phyloP scores from a whole-genome alignment of 1,284 basidiomycete species.

The Cystobasidium slooffiae region DNA sequence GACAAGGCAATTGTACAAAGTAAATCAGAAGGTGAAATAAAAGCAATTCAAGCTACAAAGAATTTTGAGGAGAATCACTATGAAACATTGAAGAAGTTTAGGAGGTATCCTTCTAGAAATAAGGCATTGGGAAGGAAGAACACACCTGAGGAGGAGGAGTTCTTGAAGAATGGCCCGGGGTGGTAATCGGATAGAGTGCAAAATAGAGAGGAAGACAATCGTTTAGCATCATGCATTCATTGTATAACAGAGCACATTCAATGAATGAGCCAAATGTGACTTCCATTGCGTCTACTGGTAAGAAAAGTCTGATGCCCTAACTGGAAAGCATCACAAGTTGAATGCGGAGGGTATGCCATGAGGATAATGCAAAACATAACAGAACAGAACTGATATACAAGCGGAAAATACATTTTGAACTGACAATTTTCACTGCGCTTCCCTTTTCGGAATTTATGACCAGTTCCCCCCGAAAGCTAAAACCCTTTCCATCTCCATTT shows the following conservation, averaged over 20 bases:
- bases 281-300: too few species aligned
- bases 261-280: background rate
- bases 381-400: too few species aligned
- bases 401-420: too few species aligned
- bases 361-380: too few species aligned
- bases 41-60: constrained; percentile 36
- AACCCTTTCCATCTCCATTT: too few species aligned
- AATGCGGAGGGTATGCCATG: too few species aligned
- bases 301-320: too few species aligned
- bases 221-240: background rate
- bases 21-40: constrained; percentile 41
- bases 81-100: constrained; percentile 41
- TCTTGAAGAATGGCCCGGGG: constrained; percentile 42
- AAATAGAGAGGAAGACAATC: background rate
- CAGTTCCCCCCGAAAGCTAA: too few species aligned
- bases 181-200: constrained; percentile 8
- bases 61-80: constrained; percentile 44
- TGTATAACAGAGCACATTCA: background rate
- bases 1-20: constrained; percentile 26
- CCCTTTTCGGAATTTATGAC: too few species aligned
- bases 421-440: too few species aligned
- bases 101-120: constrained; percentile 42
- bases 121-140: constrained; percentile 28
- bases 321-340: too few species aligned
- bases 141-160: constrained; percentile 37